Evolutionary conservation across 1,284 basidiomycete genomes (phyloP).

Genomic region (Puccinia brachypodii): DNA sequence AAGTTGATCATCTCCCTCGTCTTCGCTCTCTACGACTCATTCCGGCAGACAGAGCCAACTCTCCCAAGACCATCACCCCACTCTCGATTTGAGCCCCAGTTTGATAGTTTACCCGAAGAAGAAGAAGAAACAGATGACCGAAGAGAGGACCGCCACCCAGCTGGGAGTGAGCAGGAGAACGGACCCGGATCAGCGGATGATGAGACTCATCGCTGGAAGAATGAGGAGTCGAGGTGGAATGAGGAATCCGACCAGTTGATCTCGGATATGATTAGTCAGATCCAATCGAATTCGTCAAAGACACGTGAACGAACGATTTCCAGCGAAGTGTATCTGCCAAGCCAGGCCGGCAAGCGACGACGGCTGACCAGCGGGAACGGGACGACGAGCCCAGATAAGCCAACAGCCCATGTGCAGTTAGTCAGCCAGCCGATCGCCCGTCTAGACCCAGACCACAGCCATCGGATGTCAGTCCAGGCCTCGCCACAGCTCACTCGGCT

Average conservation of each 20-base stretch:
- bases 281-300: slow-evolving; percentile 11
- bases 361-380: slow-evolving; percentile 20
- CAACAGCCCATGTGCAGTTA: not conserved
- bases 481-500: not conserved
- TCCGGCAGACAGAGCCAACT: slow-evolving; percentile 46
- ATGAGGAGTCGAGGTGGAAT: not conserved
- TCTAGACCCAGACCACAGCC: not conserved
- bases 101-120: slow-evolving; percentile 7
- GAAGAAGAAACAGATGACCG: not conserved
- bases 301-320: slow-evolving; percentile 8
- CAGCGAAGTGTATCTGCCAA: not conserved
- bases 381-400: not conserved
- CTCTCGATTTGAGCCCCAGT: slow-evolving; percentile 6
- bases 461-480: slow-evolving; percentile 24
- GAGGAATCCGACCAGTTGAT: slow-evolving; percentile 26
- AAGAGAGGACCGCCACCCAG: not conserved
- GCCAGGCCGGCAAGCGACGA: slow-evolving; percentile 10
- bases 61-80: slow-evolving; percentile 6
- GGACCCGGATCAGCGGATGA: not conserved
- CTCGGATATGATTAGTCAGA: slow-evolving; percentile 14
- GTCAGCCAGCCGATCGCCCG: not conserved
- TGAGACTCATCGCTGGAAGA: not conserved
- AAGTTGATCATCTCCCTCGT: slow-evolving; percentile 54
- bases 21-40: slow-evolving; percentile 51
- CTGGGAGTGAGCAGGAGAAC: not conserved